phyloP scores from a whole-genome alignment of 2,329 filamentous ascomycete species.

The Cladosporium sphaerospermum region DNA sequence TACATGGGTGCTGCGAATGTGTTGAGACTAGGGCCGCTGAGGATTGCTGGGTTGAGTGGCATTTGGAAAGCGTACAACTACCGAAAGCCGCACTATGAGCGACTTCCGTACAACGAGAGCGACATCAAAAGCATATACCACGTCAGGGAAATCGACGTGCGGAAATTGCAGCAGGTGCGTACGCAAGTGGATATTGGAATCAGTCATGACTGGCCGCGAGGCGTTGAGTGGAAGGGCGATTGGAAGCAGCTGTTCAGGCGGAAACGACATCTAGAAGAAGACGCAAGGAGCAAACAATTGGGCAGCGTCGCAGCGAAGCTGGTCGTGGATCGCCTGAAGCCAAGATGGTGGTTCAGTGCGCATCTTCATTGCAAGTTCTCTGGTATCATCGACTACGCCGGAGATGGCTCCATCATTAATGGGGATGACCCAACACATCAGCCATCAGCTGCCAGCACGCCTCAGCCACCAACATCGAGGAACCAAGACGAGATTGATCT shows the following conservation, averaged over 20 bases:
- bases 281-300: slow-evolving; percentile 67
- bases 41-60: slow-evolving; percentile 84
- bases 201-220: slow-evolving; percentile 92
- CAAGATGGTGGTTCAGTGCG: slow-evolving; percentile 81
- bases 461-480: not conserved
- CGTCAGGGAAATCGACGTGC: slow-evolving; percentile 80
- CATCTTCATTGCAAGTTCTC: slow-evolving; percentile 87
- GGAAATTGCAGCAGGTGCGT: slow-evolving; percentile 78
- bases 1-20: slow-evolving; percentile 93
- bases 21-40: slow-evolving; percentile 71
- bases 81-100: slow-evolving; percentile 73
- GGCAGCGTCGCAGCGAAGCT: slow-evolving; percentile 75
- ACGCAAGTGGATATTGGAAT: slow-evolving; percentile 86
- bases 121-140: slow-evolving; percentile 84
- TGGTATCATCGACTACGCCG: slow-evolving; percentile 51
- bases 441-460: not conserved
- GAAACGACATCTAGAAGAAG: slow-evolving; percentile 69
- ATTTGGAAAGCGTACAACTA: slow-evolving; percentile 95
- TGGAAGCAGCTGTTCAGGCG: slow-evolving; percentile 58
- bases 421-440: not conserved
- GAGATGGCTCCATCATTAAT: not conserved
- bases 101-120: slow-evolving; percentile 71
- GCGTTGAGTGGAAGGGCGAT: slow-evolving; percentile 74
- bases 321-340: slow-evolving; percentile 74
- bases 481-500: slow-evolving; percentile 17